These are phyloP conservation scores for Pseudocercospora pini-densiflorae DNA, from an alignment of 2,329 filamentous ascomycete genomes.

Conservation along the genomic window DNA sequence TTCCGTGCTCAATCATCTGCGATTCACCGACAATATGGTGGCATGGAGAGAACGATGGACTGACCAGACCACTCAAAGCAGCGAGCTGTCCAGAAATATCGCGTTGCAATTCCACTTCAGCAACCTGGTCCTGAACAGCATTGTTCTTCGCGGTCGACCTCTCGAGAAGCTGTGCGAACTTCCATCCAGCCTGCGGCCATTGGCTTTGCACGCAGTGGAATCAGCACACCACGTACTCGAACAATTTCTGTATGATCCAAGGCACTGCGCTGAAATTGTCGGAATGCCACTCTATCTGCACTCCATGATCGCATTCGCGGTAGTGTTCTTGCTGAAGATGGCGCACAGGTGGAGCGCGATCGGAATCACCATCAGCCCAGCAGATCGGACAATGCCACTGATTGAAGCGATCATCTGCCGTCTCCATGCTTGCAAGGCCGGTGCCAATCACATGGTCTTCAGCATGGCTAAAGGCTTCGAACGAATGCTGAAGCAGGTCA, in stretches of 20 bases:
- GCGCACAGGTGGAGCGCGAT: slow-evolving; percentile 16
- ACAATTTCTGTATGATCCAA: slow-evolving; percentile 16
- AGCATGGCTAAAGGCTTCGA: slow-evolving; percentile 26
- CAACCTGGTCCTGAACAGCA: slow-evolving; percentile 16
- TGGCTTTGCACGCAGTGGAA: slow-evolving; percentile 17
- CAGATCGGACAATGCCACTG: slow-evolving; percentile 17
- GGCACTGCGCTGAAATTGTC: slow-evolving; percentile 9
- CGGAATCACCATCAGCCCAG: slow-evolving; percentile 21
- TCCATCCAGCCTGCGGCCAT: slow-evolving; percentile 13
- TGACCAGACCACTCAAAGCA: not conserved
- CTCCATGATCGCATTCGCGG: slow-evolving; percentile 24
- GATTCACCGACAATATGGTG: slow-evolving; percentile 17
- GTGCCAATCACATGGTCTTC: slow-evolving; percentile 25
- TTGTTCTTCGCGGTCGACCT: slow-evolving; percentile 15
- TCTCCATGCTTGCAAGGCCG: slow-evolving; percentile 20
- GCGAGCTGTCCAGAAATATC: not conserved
- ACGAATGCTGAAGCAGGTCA: slow-evolving; percentile 22
- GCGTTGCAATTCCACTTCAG: slow-evolving; percentile 18
- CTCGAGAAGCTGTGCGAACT: slow-evolving; percentile 12
- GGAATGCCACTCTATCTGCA: slow-evolving; percentile 24
- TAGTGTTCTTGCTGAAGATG: slow-evolving; percentile 24
- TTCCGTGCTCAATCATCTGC: slow-evolving; percentile 14
- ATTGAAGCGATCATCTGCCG: slow-evolving; percentile 17
- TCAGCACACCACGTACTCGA: slow-evolving; percentile 15
- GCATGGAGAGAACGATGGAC: slow-evolving; percentile 17